Evolutionary conservation across 2,329 filamentous ascomycete genomes (phyloP).

Genomic region (Leptographium wingfieldii): DNA sequence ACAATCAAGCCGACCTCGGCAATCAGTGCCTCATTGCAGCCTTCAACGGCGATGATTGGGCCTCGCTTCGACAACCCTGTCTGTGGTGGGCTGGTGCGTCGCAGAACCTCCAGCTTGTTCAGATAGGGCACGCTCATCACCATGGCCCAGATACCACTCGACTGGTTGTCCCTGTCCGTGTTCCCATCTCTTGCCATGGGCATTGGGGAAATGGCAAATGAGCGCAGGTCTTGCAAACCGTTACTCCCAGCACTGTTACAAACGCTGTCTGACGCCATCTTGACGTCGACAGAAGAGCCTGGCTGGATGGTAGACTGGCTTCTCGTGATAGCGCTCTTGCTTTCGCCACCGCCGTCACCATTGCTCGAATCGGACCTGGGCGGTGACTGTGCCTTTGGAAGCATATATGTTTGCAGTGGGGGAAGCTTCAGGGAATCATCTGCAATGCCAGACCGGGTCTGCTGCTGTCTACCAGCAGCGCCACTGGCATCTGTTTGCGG

Average conservation of each 20-base stretch:
- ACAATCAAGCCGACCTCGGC: constrained; percentile 51
- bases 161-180: constrained; percentile 18
- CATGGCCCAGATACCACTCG: constrained; percentile 49
- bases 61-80: constrained; percentile 44
- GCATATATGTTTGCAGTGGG: constrained; percentile 33
- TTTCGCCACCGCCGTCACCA: background rate
- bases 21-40: constrained; percentile 41
- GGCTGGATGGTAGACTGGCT: background rate
- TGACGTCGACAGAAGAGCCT: background rate
- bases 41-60: constrained; percentile 73
- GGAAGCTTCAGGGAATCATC: constrained; percentile 42
- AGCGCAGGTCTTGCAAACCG: constrained; percentile 3
- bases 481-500: no score
- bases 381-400: constrained; percentile 7
- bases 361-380: background rate
- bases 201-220: constrained; percentile 5
- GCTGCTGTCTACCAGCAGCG: background rate
- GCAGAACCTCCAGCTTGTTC: constrained; percentile 65
- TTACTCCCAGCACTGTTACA: background rate
- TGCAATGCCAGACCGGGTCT: constrained; percentile 4
- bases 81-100: constrained; percentile 58
- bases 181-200: background rate
- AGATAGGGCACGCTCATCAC: constrained; percentile 64
- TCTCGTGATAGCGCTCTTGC: no score
- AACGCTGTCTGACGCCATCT: background rate